These are phyloP conservation scores for Chenopodium quinoa DNA, from an alignment of 148 eudicot genomes.

Conservation along the genomic window DNA sequence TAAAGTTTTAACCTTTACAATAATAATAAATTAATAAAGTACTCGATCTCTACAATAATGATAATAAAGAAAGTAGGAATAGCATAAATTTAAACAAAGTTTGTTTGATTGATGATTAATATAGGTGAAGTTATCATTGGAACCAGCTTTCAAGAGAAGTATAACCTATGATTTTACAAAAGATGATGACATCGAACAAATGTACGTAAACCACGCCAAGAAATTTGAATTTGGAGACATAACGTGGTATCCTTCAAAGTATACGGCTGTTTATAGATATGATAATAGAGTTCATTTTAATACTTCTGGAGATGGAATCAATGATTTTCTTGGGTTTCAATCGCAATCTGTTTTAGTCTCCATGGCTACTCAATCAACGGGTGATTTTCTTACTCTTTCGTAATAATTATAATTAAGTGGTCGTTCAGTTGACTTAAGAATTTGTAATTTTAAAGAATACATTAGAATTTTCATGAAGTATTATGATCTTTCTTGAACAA, in stretches of 20 bases:
- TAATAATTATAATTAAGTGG: no score
- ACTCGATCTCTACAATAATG: no score
- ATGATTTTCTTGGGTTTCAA: conserved; percentile 85
- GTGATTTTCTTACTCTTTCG: conserved; percentile 24
- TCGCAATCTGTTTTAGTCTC: conserved; percentile 47
- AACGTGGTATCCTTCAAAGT: conserved; percentile 75
- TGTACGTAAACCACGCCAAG: conserved; percentile 48
- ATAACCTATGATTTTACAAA: conserved; percentile 56
- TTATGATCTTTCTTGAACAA: no score
- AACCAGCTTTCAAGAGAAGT: conserved; percentile 69
- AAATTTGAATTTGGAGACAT: conserved; percentile 78
- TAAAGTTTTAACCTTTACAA: not conserved
- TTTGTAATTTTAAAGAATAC: no score
- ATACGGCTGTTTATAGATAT: conserved; percentile 57
- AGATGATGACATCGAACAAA: conserved; percentile 50
- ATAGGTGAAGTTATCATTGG: conserved; percentile 63
- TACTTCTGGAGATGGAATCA: conserved; percentile 53
- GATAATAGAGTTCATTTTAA: conserved; percentile 58
- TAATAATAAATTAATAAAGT: no score
- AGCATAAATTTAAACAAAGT: not conserved
- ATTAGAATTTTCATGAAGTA: no score
- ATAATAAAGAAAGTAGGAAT: not conserved
- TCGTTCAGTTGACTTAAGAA: no score
- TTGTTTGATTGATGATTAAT: not conserved
- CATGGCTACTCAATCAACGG: conserved; percentile 49